phyloP scores from a whole-genome alignment of 257 asterid species.

The Leonotis leonurus region DNA sequence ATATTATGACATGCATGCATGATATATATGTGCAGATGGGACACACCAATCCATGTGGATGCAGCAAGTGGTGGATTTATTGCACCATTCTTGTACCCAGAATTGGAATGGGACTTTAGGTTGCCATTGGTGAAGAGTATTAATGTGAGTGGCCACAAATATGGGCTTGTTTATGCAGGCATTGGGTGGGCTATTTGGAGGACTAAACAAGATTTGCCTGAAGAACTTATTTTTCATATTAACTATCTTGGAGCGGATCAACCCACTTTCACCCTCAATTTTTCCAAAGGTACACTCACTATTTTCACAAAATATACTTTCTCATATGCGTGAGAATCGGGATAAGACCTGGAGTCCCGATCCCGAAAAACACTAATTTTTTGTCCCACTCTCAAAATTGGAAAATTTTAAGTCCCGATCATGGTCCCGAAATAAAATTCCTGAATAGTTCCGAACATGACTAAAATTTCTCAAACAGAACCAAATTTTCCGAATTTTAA shows the following conservation, averaged over 20 bases:
- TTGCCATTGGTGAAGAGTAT: constrained; percentile 83
- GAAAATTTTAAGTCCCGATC: too few species aligned
- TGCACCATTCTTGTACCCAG: constrained; percentile 89
- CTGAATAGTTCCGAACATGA: too few species aligned
- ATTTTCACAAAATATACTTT: neutral
- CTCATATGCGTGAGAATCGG: too few species aligned
- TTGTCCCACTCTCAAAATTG: too few species aligned
- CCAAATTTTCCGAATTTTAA: too few species aligned
- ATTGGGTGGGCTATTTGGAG: constrained; percentile 94
- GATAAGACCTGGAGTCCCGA: too few species aligned
- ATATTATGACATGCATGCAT: neutral
- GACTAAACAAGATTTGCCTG: constrained; percentile 70
- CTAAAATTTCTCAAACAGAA: too few species aligned
- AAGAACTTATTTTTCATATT: constrained; percentile 80
- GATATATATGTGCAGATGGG: constrained; percentile 44
- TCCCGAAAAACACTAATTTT: too few species aligned
- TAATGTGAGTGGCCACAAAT: constrained; percentile 89
- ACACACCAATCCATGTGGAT: constrained; percentile 87
- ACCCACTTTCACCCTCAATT: constrained; percentile 94
- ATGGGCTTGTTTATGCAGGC: constrained; percentile 94
- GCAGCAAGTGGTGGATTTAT: constrained; percentile 97
- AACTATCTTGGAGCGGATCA: constrained; percentile 96
- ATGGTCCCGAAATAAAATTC: too few species aligned
- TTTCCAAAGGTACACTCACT: constrained; percentile 57
- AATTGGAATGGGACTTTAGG: constrained; percentile 83